These are phyloP conservation scores for Podospora australis DNA, from an alignment of 495 filamentous ascomycete genomes.

Conservation along the genomic window DNA sequence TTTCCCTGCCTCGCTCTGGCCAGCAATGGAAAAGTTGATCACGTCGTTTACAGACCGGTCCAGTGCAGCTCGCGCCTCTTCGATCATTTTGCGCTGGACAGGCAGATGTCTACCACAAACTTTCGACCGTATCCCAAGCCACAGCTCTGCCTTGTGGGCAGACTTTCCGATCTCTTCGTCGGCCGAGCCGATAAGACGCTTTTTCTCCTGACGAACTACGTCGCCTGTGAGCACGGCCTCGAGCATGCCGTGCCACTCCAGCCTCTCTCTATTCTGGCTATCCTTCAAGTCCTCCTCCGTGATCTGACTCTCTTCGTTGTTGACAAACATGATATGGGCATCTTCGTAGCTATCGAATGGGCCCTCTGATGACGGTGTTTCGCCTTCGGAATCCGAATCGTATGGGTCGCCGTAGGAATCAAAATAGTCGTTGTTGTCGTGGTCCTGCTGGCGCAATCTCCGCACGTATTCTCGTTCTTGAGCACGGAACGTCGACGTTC, in stretches of 20 bases:
- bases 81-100: conserved; percentile 74
- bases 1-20: conserved; percentile 86
- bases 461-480: conserved; percentile 45
- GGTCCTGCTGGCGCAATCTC: conserved; percentile 49
- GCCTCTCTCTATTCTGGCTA: conserved; percentile 77
- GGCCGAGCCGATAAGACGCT: conserved; percentile 75
- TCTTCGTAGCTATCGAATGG: conserved; percentile 83
- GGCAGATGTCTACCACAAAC: conserved; percentile 76
- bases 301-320: conserved; percentile 78
- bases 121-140: conserved; percentile 79
- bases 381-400: conserved; percentile 81
- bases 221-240: conserved; percentile 93
- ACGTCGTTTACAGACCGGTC: conserved; percentile 75
- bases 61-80: conserved; percentile 65
- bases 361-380: conserved; percentile 75
- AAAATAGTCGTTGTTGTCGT: conserved; percentile 68
- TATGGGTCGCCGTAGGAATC: conserved; percentile 63
- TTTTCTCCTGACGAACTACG: conserved; percentile 96
- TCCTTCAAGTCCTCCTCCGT: conserved; percentile 84
- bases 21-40: conserved; percentile 87
- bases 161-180: conserved; percentile 66
- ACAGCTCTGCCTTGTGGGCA: conserved; percentile 74
- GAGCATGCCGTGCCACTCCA: conserved; percentile 98
- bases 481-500: conserved; percentile 55
- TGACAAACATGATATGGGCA: conserved; percentile 81